phyloP scores from a whole-genome alignment of 805 yeast genomes.

The Wickerhamiella qilinensis region DNA sequence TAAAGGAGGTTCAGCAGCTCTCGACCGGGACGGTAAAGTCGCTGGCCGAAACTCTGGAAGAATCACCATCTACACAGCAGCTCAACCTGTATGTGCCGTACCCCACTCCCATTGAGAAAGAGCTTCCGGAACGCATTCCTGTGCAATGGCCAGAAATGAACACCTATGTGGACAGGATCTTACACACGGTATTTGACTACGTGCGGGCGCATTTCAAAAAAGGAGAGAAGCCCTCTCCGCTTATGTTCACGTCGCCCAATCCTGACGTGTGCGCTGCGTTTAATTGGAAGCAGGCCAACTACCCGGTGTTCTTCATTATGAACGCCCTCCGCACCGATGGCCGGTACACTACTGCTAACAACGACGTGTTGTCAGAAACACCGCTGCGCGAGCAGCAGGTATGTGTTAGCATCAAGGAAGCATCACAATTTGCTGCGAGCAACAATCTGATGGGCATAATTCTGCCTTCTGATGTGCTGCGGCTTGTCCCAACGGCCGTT shows the following conservation, averaged over 20 bases:
- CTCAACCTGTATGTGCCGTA: slow-evolving; percentile 17
- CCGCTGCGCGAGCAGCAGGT: slow-evolving; percentile 14
- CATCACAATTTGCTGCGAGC: slow-evolving; percentile 58
- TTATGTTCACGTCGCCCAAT: slow-evolving; percentile 74
- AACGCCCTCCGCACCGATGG: slow-evolving; percentile 24
- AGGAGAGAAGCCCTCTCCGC: slow-evolving; percentile 30
- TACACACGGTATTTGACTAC: slow-evolving; percentile 60
- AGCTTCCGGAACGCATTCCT: slow-evolving; percentile 7
- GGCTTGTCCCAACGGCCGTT: slow-evolving; percentile 58
- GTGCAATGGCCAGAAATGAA: slow-evolving; percentile 36
- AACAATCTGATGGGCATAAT: slow-evolving; percentile 79
- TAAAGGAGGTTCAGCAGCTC: slow-evolving; percentile 15
- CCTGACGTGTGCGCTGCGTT: slow-evolving; percentile 82
- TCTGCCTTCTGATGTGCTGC: slow-evolving; percentile 52
- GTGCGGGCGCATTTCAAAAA: slow-evolving; percentile 30
- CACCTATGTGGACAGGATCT: slow-evolving; percentile 55
- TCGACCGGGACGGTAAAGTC: slow-evolving; percentile 6
- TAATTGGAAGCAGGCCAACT: slow-evolving; percentile 98
- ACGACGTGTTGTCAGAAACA: slow-evolving; percentile 17
- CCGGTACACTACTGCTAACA: slow-evolving; percentile 15
- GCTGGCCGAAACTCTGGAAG: slow-evolving; percentile 28
- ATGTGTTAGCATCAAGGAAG: slow-evolving; percentile 57
- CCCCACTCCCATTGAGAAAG: slow-evolving; percentile 12
- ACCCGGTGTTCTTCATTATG: slow-evolving; percentile 79
- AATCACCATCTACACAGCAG: slow-evolving; percentile 10